Evolutionary conservation across 176 grass and related monocot species (phyloP), one percentile per base, ranked within the genome.

Genomic region (Saccharum officinarum): DNA sequence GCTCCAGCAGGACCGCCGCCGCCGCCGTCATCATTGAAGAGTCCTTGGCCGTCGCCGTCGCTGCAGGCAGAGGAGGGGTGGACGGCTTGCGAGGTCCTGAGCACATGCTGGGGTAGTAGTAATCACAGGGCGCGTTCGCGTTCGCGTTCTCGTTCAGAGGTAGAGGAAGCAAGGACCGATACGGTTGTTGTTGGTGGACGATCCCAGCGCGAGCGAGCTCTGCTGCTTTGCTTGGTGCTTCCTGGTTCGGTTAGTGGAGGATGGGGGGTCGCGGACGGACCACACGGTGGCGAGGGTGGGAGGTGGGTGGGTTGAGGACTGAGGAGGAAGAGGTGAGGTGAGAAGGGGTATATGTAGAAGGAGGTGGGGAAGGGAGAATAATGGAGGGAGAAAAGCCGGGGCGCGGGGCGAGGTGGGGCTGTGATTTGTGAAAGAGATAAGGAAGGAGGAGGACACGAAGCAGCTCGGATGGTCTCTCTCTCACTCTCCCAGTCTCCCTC

Each of bases 51-150:
- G 65, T 73, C 42, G 49, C n/a, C 25, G 67, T 50, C 9, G 64
- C 28, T 28, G 28, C 28, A 28, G 28, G 25, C 14, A 77, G 83
- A 6, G 82, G 84, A 28, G 87, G 84, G 31, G 67, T 73, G 0
- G 85, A 92, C 16, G 83, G 86, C 71, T 96, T 96, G 82, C 86
- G 72, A n/a, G 88, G 90, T 9, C 92, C 90, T 22, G 90, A 87
- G 70, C 97, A 96, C 97, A 99, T 99, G 78, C 31, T 63, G 67
- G 25, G 38, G 23, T 4, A 76, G 16, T 13, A 31, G 1, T 11
- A 26, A 10, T 13, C 39, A 5, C 22, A 25, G 42, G 38, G 26
- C 49, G 50, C 45, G 47, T 30, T 59, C 60, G 39, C 52, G 72
- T 78, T 78, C 65, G 39, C 52, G 72, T 78, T 78, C 65, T 76